Conservation (phyloP, 202 grass and related monocot genomes). For the Setaria italica region DNA sequence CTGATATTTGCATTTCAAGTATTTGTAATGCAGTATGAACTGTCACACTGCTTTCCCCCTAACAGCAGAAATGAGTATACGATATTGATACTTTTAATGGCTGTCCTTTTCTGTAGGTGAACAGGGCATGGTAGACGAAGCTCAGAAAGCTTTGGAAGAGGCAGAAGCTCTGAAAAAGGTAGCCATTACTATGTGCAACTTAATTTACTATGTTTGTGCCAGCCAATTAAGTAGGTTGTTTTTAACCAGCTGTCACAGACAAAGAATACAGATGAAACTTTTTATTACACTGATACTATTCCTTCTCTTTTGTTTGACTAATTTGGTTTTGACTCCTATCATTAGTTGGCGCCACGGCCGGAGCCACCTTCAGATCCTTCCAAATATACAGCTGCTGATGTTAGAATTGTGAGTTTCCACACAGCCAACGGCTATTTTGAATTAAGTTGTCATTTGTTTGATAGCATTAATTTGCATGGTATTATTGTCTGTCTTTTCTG, state of each 20-base stretch:
- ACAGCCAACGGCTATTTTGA: slow-evolving; percentile 5
- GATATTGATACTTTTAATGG: slow-evolving; percentile 27
- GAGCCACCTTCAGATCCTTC: slow-evolving; percentile 65
- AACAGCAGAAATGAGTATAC: neutral
- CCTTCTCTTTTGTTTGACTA: slow-evolving; percentile 31
- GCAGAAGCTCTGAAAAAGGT: slow-evolving; percentile 96
- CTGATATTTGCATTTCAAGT: neutral
- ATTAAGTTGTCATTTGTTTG: slow-evolving; percentile 5
- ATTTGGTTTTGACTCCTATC: slow-evolving; percentile 39
- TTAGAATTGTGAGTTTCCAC: slow-evolving; percentile 90
- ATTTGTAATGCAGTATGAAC: neutral
- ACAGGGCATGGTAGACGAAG: slow-evolving; percentile 91
- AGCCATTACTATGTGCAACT: slow-evolving; percentile 23
- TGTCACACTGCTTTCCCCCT: neutral
- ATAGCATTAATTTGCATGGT: neutral
- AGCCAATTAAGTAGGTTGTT: neutral
- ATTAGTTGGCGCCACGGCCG: slow-evolving; percentile 65
- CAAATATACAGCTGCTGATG: slow-evolving; percentile 86
- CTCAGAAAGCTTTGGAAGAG: slow-evolving; percentile 93
- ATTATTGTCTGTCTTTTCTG: slow-evolving; percentile 9
- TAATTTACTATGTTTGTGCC: slow-evolving; percentile 2
- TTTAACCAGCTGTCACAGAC: neutral
- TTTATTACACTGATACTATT: slow-evolving; percentile 11
- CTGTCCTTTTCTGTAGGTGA: slow-evolving; percentile 67
- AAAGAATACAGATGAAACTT: slow-evolving; percentile 11